Percentiles rank a stretch among this genome's conserved stretches.
Conservation (phyloP, 176 grass and related monocot genomes). For the Avena insularis region DNA sequence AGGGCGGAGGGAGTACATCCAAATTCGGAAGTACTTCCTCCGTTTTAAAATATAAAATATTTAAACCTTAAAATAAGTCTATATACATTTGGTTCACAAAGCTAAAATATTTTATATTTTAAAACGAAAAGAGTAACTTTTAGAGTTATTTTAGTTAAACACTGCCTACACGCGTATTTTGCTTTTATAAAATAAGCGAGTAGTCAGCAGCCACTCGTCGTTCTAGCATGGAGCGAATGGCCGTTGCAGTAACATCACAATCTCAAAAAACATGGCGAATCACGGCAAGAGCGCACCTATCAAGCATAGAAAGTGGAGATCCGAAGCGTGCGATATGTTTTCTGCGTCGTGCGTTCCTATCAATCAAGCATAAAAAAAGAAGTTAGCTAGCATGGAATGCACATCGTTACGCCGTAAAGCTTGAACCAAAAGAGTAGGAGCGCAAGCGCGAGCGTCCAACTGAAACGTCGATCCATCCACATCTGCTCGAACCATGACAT, state of each 20-base stretch:
- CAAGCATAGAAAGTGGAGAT: neutral
- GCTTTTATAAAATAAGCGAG: too few relatives aligned
- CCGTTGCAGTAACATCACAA: neutral
- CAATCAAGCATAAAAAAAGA: constrained; percentile 2
- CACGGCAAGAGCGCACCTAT: neutral
- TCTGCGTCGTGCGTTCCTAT: constrained; percentile 10
- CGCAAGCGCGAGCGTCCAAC: neutral
- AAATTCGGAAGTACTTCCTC: too few relatives aligned
- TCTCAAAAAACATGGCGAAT: neutral
- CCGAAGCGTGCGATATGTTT: neutral
- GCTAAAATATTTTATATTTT: too few relatives aligned
- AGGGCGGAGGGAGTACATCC: too few relatives aligned
- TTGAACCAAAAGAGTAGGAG: neutral
- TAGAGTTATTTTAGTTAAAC: too few relatives aligned
- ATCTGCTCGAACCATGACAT: neutral
- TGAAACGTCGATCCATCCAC: neutral
- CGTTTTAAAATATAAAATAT: too few relatives aligned
- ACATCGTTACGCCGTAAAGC: constrained; percentile 11
- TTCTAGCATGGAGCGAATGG: neutral
- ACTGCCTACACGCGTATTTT: too few relatives aligned
- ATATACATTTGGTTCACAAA: too few relatives aligned
- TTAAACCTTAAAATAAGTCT: too few relatives aligned
- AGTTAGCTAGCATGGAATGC: neutral
- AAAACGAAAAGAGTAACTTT: too few relatives aligned
- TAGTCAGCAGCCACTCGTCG: too few relatives aligned